These are phyloP conservation scores for Henningerozyma blattae DNA, from an alignment of 805 yeast species.

Conservation along the genomic window DNA sequence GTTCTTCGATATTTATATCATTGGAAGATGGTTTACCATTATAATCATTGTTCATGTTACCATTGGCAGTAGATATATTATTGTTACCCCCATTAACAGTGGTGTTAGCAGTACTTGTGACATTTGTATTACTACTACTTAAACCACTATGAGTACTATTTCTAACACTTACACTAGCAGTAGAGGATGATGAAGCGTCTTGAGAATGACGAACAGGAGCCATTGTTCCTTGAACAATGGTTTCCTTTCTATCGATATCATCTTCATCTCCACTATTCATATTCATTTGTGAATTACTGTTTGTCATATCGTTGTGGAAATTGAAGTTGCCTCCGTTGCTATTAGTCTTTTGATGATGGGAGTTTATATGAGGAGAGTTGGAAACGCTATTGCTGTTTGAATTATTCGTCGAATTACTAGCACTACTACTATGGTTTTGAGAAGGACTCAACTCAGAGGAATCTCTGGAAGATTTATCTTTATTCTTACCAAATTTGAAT, in stretches of 20 bases:
- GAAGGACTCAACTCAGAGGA: not conserved
- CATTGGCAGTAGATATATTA: no score
- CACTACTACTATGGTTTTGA: no score
- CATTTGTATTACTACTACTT: not conserved
- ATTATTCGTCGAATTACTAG: not conserved
- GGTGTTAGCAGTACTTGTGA: not conserved
- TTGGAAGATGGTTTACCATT: no score
- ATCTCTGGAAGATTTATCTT: slow-evolving; percentile 3
- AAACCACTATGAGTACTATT: not conserved
- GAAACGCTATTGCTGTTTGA: not conserved
- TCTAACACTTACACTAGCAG: not conserved
- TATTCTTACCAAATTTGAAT: slow-evolving; percentile 16
- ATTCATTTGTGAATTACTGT: not conserved
- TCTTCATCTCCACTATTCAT: no score
- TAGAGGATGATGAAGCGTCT: no score
- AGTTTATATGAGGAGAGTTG: not conserved
- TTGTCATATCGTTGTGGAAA: no score
- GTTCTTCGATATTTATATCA: not conserved
- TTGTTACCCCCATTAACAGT: no score
- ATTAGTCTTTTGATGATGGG: slow-evolving; percentile 19
- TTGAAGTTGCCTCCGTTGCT: no score
- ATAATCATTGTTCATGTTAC: no score
- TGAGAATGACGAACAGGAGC: not conserved
- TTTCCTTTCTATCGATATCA: not conserved
- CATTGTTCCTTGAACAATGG: not conserved